Evolutionary conservation across 148 eudicot species (phyloP), one percentile per base, ranked within the genome.

Genomic region (Cornus florida): DNA sequence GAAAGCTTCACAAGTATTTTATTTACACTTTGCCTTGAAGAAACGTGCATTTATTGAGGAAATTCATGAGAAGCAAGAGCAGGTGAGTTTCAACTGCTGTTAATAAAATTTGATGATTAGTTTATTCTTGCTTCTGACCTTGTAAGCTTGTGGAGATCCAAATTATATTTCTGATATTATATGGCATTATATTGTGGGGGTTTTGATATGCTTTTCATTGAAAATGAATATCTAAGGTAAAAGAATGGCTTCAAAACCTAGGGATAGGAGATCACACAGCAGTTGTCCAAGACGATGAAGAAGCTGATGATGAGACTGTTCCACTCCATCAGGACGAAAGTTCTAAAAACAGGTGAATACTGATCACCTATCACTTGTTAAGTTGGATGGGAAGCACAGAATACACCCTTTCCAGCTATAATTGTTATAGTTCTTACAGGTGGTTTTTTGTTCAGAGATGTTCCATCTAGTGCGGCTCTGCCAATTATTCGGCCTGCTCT

Each of bases 221-320:
- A 60, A 17, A 64, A 73, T 50, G 65, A 24, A 56, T 80, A 69
- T 73, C 82, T 67, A 89, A 95, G 99, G 97, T 96, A 81, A 93
- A 81, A 89, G 99, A 96, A 75, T 96, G 99, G 99, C 99, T 96
- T 89, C 99, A 93, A 90, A 96, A 92, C 87, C 81, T 96, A 56
- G 99, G 99, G 81, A 85, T 96, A 82, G 99, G 94, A 70, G 99
- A 96, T 73, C 89, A 93, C 60, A 77, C 92, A 10, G 77, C 88
- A 78, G 89, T 87, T 79, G 80, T 93, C 90, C 97, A 91, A n/a
- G 97, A 91, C 74, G 97, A 96, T 66, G 97, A 96, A 71, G 99
- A 93, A 39, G 88, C 80, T 73, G 97, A 89, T 84, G 99, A 93
- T 79, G 95, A 91, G 50, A 85, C 88, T 59, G 80, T 85, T 81